Percentiles rank a stretch among this genome's conserved stretches.
Evolutionary conservation across 2,329 filamentous ascomycete species (phyloP).

Genomic region (Harringtonia aguacate): DNA sequence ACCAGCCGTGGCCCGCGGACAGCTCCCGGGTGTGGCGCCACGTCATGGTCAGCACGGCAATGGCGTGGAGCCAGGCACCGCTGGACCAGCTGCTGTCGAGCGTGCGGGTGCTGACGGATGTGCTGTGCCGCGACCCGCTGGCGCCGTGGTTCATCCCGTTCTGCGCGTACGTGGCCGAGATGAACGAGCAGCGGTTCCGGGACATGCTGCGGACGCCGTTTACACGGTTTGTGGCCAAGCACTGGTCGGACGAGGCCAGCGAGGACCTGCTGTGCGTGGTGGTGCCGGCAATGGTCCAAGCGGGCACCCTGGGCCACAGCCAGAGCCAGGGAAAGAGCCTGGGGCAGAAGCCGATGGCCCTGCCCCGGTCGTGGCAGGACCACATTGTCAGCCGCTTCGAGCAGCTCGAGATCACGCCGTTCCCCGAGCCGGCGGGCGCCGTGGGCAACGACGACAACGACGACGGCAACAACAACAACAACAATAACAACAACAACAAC

Average conservation of each 20-base stretch:
- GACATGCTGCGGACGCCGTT: slow-evolving; percentile 72
- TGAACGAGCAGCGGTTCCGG: slow-evolving; percentile 64
- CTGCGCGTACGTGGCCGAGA: slow-evolving; percentile 67
- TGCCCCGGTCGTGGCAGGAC: slow-evolving; percentile 62
- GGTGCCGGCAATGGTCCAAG: slow-evolving; percentile 52
- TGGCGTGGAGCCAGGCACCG: slow-evolving; percentile 64
- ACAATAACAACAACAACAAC: no score
- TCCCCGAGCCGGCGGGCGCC: no score
- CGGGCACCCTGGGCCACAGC: slow-evolving; percentile 45
- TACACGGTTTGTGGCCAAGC: slow-evolving; percentile 67
- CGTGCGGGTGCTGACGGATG: slow-evolving; percentile 51
- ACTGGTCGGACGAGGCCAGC: slow-evolving; percentile 58
- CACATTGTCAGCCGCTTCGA: slow-evolving; percentile 63
- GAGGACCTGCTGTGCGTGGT: slow-evolving; percentile 60
- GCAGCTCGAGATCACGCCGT: slow-evolving; percentile 50
- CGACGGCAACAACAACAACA: no score
- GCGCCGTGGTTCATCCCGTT: slow-evolving; percentile 72
- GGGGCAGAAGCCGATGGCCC: slow-evolving; percentile 41
- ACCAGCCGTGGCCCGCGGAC: slow-evolving; percentile 5
- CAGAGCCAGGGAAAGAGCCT: slow-evolving; percentile 14
- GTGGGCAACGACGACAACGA: no score
- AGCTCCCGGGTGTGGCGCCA: slow-evolving; percentile 42
- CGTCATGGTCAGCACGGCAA: slow-evolving; percentile 47
- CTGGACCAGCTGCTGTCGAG: slow-evolving; percentile 68
- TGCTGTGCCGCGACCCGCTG: slow-evolving; percentile 54